Conservation (phyloP, 805 yeast genomes). For the Isabelozyma pseudorhagii region DNA sequence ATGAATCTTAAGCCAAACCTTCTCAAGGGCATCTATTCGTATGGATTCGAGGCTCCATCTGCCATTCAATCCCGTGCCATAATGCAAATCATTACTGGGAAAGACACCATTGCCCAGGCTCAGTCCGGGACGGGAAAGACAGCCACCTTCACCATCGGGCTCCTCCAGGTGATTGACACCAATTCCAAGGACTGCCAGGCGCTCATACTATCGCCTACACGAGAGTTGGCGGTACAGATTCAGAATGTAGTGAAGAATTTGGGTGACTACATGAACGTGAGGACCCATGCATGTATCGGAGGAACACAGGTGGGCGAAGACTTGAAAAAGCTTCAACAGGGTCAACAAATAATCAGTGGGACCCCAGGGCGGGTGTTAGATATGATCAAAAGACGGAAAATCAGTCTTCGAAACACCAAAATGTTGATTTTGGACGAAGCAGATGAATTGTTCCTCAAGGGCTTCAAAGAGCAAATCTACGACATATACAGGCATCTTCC, state of each 20-base stretch:
- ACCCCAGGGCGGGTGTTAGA: conserved; percentile 96
- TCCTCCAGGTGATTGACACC: conserved; percentile 81
- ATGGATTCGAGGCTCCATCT: conserved; percentile 95
- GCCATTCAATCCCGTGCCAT: conserved; percentile 98
- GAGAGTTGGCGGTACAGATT: conserved; percentile 94
- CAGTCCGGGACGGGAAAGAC: conserved; percentile 99
- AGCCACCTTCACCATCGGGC: conserved; percentile 94
- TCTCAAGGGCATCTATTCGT: conserved; percentile 64
- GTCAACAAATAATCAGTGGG: conserved; percentile 91
- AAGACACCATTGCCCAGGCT: conserved; percentile 97
- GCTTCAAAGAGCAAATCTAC: conserved; percentile 93
- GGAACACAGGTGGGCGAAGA: conserved; percentile 86
- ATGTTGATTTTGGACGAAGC: conserved; percentile 95
- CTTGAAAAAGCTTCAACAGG: conserved; percentile 66
- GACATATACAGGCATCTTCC: conserved; percentile 87
- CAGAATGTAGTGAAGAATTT: conserved; percentile 81
- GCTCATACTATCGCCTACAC: conserved; percentile 87
- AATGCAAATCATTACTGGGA: conserved; percentile 87
- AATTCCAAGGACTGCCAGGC: conserved; percentile 79
- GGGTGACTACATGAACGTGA: conserved; percentile 84
- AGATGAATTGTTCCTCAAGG: conserved; percentile 88
- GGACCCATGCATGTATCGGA: conserved; percentile 90
- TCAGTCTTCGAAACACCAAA: conserved; percentile 73
- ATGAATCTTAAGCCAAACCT: conserved; percentile 40
- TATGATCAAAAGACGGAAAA: conserved; percentile 79